Base-by-base conservation (phyloP, 2,329 filamentous ascomycete genomes). In the Gnomoniopsis sp. region DNA sequence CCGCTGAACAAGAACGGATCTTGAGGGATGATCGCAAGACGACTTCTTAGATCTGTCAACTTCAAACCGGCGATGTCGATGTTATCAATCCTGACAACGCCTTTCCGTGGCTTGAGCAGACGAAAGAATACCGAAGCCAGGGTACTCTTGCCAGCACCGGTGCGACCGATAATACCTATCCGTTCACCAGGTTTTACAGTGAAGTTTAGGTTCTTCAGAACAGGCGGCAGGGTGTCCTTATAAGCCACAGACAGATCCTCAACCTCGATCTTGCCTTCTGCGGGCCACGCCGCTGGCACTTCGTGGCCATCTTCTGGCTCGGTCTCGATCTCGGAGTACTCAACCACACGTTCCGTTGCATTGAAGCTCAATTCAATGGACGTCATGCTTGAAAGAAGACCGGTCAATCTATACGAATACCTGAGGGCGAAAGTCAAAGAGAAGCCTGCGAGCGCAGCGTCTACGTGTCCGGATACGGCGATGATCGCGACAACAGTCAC, bases 1-100 rank as follows among this genome's bases (percentile, higher is more conserved):
- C 86, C 86, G 49, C 81, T 81, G 74, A 88, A 88, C 2, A 88
- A 74, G 1, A 85, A 87, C 0, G 86, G 85, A 57, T 88, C 86
- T 65, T 88, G 86, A 0, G 86, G 86, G 54, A 88, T 88, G 65
- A 88, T 88, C 36, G 82, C 80, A 3, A 88, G 74, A 22, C 84
- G 79, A 49, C 81, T 84, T 7, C 86, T 78, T 10, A 88, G 74
- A 65, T 87, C 81, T 48, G 81, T 76, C 3, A 88, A 77, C 47
- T 85, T 84, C 58, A 88, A 77, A 2, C 71, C 82, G 60, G 78
- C 75, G 63, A 88, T 88, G 64, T 81, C 75, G 1, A 81, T 65
- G 7, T 75, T 74, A 59, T 81, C 79, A 19, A 81, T 76, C 7
- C 67, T 70, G 46, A 81, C 75, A 1, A 68, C 70, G 2, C 79